Base-by-base conservation (phyloP, 768 basidiomycete genomes). In the Gloeopeniophorella convolvens region DNA sequence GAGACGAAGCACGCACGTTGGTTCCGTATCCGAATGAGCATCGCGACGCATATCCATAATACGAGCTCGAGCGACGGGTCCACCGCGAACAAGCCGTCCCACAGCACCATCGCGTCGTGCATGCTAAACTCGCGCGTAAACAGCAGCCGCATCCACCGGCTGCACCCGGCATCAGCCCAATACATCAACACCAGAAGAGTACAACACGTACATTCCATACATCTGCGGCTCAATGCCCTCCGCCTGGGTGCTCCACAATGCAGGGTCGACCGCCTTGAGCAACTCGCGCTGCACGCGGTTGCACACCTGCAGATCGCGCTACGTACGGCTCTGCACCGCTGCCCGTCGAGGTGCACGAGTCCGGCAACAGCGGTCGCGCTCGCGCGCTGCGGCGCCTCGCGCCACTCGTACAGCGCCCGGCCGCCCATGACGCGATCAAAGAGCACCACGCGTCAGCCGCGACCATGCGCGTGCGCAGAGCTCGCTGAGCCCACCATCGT, bases 21-120 rank as follows among this genome's bases (percentile, higher is more conserved):
- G 62, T 92, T 92, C 41, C 96, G 83, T 60, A 97, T 89, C 45
- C 96, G 82, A 48, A 98, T 79, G 15, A 99, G 77, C 93, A 98
- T 94, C 1, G 91, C 89, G 16, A 97, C 83, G 62, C 90, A 93
- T 43, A 95, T 72, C 85, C 89, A 94, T 45, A 83, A 81, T 1
- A 85, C 80, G 31, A 96, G 68, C 43, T 84, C 80, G 24, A 95
- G 71, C 0, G 83, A 73, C 16, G 87, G 77, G 68, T 92, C 89
- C 53, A 82, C 84, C 0, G 95, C 90, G 64, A 99, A 95, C 8
- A 98, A 65, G 1, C 86, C 92, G 65, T 99, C 96, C 96, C 96
- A 98, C n/a, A 99, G 63, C 27, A 78, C 72, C 80, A 99, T 81
- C 0, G 89, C 79, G 54, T 89, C 83, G 3, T 71, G 60, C 73